Evolutionary conservation across 495 filamentous ascomycete genomes (phyloP), one percentile per base, ranked within the genome.

Genomic region (Cairneyella variabilis): DNA sequence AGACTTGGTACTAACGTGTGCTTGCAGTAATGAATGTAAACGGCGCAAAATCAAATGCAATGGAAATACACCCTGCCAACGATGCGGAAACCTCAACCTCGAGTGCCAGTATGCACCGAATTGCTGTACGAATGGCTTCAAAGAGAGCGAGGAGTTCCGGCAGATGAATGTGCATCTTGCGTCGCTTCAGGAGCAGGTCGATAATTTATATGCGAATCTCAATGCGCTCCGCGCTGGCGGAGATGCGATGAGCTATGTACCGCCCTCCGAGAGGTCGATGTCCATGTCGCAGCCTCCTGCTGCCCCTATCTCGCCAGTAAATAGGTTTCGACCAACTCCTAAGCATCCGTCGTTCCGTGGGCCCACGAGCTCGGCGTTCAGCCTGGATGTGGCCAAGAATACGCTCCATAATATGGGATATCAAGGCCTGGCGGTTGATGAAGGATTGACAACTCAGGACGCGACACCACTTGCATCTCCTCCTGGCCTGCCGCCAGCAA

Each of bases 11-110:
- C n/a, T n/a, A n/a, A n/a, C n/a, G n/a, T n/a, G n/a, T n/a, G n/a
- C n/a, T n/a, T n/a, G n/a, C 44, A 90, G 86, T 63, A 92, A 90
- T 58, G 88, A 92, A 64, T 95, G 90, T 70, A 95, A 93, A 61
- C 77, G 89, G 21, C 83, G 90, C 44, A 95, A 96, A 70, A 95
- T 96, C 68, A 93, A 93, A 65, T 96, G 90, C 70, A 92, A 93
- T 66, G 90, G 90, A 37, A 77, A 93, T 61, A 81, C 74, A 0
- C 90, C 90, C 0, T 96, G 90, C 58, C 82, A 86, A 57, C 79
- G 90, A 48, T 96, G 90, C 66, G 91, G 90, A 42, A 86, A 91
- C 54, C 82, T 92, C 58, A 79, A 76, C 40, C 78, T 93, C 40
- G 81, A 85, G 58, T 95, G 90, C 64, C 76, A 92, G 56, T 96